These are phyloP conservation scores for Rhizopus microsporus DNA, from an alignment of 371 early-diverging fungal genomes.

Conservation along the genomic window DNA sequence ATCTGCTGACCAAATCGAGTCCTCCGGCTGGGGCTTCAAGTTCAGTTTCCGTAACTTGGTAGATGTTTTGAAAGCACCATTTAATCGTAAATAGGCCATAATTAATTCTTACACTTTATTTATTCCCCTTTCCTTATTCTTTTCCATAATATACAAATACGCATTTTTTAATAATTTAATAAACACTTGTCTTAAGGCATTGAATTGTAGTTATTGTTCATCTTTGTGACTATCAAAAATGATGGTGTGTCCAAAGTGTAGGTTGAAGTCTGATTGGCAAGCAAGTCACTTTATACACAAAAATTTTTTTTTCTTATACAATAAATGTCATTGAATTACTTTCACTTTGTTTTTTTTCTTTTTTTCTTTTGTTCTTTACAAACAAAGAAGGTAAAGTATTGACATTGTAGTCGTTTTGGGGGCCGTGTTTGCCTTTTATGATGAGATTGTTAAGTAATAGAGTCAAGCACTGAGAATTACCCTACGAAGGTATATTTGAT, in stretches of 20 bases:
- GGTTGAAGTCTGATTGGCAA: too few relatives aligned
- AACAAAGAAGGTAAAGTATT: slow-evolving; percentile 8
- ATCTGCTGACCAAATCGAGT: not conserved
- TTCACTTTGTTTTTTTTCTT: not conserved
- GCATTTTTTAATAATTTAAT: too few relatives aligned
- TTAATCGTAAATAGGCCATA: slow-evolving; percentile 6
- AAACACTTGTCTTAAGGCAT: too few relatives aligned
- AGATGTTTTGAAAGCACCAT: slow-evolving; percentile 22
- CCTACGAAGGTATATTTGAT: slow-evolving; percentile 43
- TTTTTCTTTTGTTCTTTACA: not conserved
- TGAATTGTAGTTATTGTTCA: too few relatives aligned
- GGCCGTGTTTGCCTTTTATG: slow-evolving; percentile 15
- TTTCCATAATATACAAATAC: not conserved
- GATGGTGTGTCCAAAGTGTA: too few relatives aligned
- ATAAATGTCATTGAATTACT: not conserved
- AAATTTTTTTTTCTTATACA: slow-evolving; percentile 5
- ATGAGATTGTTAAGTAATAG: slow-evolving; percentile 47
- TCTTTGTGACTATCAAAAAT: too few relatives aligned
- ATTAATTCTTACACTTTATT: too few relatives aligned
- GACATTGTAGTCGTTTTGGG: not conserved
- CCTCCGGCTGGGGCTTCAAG: slow-evolving; percentile 13
- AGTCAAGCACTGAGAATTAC: slow-evolving; percentile 51
- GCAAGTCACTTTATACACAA: not conserved
- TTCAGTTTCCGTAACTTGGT: slow-evolving; percentile 18
- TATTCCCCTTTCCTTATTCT: too few relatives aligned